A percentile compares a stretch with the other conserved stretches of the same genome.
Conservation (phyloP, 306 rosid species). For the Trifolium repens region DNA sequence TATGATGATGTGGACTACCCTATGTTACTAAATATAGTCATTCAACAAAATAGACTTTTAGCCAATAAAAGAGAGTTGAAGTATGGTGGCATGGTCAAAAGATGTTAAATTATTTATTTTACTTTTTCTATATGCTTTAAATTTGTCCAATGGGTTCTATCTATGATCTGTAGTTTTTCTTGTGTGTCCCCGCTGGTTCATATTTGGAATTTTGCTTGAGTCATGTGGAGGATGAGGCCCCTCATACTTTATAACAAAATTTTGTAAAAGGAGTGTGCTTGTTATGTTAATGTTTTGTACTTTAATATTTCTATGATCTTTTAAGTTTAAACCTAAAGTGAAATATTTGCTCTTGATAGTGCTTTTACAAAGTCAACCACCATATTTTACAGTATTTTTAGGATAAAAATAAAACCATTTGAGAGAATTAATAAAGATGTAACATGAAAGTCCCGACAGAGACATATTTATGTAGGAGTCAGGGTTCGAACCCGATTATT, state of each 20-base stretch:
- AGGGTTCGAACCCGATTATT: too few relatives aligned
- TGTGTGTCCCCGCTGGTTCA: conserved; percentile 16
- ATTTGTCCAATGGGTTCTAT: background rate
- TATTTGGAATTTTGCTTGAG: conserved; percentile 41
- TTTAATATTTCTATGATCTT: conserved; percentile 11
- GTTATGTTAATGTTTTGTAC: background rate
- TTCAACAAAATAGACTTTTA: background rate
- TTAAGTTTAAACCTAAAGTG: background rate
- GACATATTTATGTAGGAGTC: too few relatives aligned
- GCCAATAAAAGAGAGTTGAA: background rate
- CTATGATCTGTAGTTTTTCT: conserved; percentile 15
- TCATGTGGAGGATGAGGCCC: conserved; percentile 2
- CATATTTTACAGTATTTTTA: background rate
- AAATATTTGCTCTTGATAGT: background rate
- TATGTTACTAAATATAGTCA: conserved; percentile 36
- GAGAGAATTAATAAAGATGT: too few relatives aligned
- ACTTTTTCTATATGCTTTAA: conserved; percentile 38
- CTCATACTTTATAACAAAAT: conserved; percentile 26
- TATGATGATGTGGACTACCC: conserved; percentile 14
- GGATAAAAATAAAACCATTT: too few relatives aligned
- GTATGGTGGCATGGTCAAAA: conserved; percentile 63
- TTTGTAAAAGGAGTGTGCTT: conserved; percentile 13
- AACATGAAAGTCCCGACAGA: too few relatives aligned
- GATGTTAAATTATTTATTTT: conserved; percentile 32
- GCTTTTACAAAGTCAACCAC: background rate